Percentiles rank a stretch among this genome's conserved stretches.
Evolutionary conservation across 257 asterid species (phyloP).

Genomic region (Solanum corneliomulleri): DNA sequence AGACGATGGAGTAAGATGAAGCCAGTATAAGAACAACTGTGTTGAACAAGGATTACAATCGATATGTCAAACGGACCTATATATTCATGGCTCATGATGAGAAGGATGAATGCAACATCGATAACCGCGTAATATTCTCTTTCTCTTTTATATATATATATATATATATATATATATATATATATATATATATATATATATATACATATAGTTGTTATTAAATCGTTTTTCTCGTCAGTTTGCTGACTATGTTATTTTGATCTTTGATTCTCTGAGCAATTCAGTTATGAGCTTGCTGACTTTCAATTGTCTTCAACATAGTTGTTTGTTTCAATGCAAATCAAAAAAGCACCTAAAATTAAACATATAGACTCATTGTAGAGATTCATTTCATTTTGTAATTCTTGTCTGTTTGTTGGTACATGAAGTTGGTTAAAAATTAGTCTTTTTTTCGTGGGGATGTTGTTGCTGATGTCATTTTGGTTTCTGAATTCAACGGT

Average conservation of each 20-base stretch:
- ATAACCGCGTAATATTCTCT: background rate
- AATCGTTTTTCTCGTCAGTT: background rate
- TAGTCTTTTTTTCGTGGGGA: background rate
- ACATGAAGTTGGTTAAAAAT: too few species aligned
- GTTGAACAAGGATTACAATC: constrained; percentile 1
- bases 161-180: background rate
- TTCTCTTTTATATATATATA: too few species aligned
- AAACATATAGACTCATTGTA: background rate
- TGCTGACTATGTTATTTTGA: background rate
- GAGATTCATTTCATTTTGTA: background rate
- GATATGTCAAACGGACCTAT: constrained; percentile 45
- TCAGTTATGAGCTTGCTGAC: background rate
- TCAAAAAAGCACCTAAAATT: background rate
- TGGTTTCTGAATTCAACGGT: background rate
- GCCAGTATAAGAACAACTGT: constrained; percentile 66
- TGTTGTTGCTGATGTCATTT: background rate
- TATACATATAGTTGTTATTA: background rate
- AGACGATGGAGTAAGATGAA: constrained; percentile 31
- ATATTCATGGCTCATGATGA: constrained; percentile 96
- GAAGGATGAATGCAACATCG: background rate
- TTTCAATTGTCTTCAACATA: background rate
- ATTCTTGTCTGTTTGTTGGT: background rate
- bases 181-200: too few species aligned
- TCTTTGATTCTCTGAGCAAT: background rate
- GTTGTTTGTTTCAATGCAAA: background rate